Base-by-base conservation (phyloP, 306 rosid species). In the Arachis stenosperma region DNA sequence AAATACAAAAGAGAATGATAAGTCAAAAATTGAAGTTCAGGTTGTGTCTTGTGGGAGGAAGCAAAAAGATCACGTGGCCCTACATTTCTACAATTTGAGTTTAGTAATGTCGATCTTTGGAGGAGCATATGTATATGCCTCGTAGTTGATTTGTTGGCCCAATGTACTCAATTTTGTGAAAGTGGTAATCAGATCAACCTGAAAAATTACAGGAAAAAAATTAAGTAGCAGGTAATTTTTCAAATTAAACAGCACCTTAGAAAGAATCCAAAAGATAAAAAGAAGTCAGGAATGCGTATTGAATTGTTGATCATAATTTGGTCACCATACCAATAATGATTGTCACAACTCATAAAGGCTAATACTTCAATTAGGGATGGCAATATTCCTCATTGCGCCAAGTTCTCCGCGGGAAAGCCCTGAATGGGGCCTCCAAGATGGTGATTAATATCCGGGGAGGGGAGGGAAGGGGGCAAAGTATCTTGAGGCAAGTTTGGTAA, bases 161-260 rank as follows among this genome's bases (percentile, higher is more conserved):
- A 94, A 77, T 80, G 82, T 77, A 77, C 97, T 81, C 80, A 91
- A 55, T 77, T 94, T 94, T 59, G 98, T 94, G 69, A 89, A 69
- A 43, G 95, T 76, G 13, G 96, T 91, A 70, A 94, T 94, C 75
- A 89, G 75, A 89, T 94, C 98, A 70, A 91, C 98, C 98, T 94
- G 92, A 67, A 77, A 71, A 69, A 33, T 37, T 39, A 9, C 44
- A 37, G 47, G 36, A 71, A 66, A 47, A 10, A 47, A 36, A 80
- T 72, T 42, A 65, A 61, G 3, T 33, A 22, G 27, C 27, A 22
- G 27, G 27, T 22, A 22, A 22, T 33, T 46, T 70, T 74, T 17
- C 61, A 65, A 79, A 50, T 51, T 13, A 67, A 76, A 58, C 67
- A 48, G 69, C 27, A 43, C 48, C 46, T 29, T 9, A 3, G 7